phyloP scores from a whole-genome alignment of 140 eudicot species.

The Stevia rebaudiana region DNA sequence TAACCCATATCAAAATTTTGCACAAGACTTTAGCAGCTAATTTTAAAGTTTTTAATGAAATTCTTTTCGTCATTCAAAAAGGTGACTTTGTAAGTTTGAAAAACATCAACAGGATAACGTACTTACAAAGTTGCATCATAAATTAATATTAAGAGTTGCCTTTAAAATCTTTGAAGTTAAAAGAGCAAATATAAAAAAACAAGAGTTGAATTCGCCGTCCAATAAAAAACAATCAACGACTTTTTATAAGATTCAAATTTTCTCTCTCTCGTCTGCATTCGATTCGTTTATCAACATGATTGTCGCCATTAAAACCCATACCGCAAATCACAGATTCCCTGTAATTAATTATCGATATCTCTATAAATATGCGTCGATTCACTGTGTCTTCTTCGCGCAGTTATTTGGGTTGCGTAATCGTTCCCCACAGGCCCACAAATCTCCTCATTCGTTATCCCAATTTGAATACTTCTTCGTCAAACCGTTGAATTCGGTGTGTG shows the following conservation, averaged over 20 bases:
- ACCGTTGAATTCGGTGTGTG: conserved; percentile 1
- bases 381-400: neutral
- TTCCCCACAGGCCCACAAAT: neutral
- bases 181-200: neutral
- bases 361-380: conserved; percentile 3
- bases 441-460: neutral
- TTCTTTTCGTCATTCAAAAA: no score
- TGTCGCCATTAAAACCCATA: conserved; percentile 13
- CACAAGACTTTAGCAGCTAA: no score
- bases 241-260: conserved; percentile 2
- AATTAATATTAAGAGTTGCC: no score
- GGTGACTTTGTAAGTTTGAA: no score
- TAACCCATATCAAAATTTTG: no score
- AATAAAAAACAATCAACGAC: conserved; percentile 10
- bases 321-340: conserved; percentile 6
- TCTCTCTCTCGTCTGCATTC: neutral
- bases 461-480: conserved; percentile 17
- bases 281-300: neutral
- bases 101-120: no score
- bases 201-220: conserved; percentile 15
- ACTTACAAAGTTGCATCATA: no score
- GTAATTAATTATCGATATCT: neutral
- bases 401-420: conserved; percentile 4
- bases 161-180: no score
- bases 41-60: no score